phyloP scores from a whole-genome alignment of 1,284 basidiomycete species.

The Abortiporus biennis region DNA sequence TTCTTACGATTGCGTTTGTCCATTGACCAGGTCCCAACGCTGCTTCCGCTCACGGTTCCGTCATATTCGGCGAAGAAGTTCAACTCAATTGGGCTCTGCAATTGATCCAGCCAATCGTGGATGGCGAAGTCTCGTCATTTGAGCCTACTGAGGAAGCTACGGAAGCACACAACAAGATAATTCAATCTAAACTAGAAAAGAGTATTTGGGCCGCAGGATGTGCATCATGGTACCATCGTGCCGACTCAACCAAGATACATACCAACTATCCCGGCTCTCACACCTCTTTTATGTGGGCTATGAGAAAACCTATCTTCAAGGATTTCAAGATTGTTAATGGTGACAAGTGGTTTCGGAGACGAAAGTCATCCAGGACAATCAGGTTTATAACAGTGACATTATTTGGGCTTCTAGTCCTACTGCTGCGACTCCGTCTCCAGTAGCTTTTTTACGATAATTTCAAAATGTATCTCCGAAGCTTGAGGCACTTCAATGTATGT shows the following conservation, averaged over 20 bases:
- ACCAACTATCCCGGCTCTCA: conserved; percentile 2
- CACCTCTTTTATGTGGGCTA: conserved; percentile 1
- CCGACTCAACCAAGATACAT: neutral
- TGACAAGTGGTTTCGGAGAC: neutral
- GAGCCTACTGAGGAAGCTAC: conserved; percentile 37
- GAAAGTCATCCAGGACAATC: too few species aligned
- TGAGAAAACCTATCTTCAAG: conserved; percentile 1
- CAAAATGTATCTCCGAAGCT: too few species aligned
- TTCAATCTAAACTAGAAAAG: conserved; percentile 24
- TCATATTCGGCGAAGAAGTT: conserved; percentile 43
- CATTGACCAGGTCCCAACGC: conserved; percentile 34
- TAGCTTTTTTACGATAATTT: too few species aligned
- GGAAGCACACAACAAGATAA: conserved; percentile 38
- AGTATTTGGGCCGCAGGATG: conserved; percentile 4
- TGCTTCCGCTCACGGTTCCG: conserved; percentile 46
- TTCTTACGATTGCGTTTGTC: neutral
- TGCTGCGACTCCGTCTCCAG: too few species aligned
- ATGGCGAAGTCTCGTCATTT: conserved; percentile 38
- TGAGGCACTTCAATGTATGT: too few species aligned
- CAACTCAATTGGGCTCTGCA: conserved; percentile 41
- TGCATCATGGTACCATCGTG: conserved; percentile 4
- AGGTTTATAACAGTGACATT: too few species aligned
- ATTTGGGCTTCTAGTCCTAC: too few species aligned
- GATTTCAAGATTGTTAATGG: conserved; percentile 4
- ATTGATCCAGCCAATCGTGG: conserved; percentile 41